Conservation (phyloP, 1,284 basidiomycete genomes). For the Chondrostereum purpureum region DNA sequence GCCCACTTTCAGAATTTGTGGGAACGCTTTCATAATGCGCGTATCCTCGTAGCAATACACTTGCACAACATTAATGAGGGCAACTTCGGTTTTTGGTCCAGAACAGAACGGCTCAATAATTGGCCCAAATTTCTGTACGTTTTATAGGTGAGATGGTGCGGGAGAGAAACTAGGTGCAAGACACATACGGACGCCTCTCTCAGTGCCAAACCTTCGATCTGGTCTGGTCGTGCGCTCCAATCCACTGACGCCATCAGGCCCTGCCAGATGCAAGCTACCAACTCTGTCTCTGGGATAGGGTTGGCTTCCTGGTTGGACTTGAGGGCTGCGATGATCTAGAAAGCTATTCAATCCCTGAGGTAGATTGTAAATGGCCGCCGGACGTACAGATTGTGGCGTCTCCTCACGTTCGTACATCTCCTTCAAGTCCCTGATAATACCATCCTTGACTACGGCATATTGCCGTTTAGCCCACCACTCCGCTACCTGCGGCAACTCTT, state of each 20-base stretch:
- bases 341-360: conserved; percentile 6
- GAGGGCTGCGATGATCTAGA: conserved; percentile 70
- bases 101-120: conserved; percentile 86
- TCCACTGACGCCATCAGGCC: conserved; percentile 84
- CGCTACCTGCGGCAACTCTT: conserved; percentile 69
- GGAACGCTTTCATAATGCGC: conserved; percentile 88
- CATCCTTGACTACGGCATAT: conserved; percentile 66
- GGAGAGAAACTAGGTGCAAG: conserved; percentile 8
- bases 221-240: conserved; percentile 83
- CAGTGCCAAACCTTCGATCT: conserved; percentile 79
- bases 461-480: conserved; percentile 93
- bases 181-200: conserved; percentile 79
- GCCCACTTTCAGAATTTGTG: conserved; percentile 82
- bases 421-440: conserved; percentile 56
- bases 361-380: conserved; percentile 4
- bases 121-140: conserved; percentile 66
- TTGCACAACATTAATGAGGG: conserved; percentile 90
- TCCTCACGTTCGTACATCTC: conserved; percentile 57
- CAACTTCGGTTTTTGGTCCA: conserved; percentile 84
- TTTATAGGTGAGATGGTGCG: conserved; percentile 5
- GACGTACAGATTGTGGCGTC: conserved; percentile 52
- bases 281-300: conserved; percentile 75
- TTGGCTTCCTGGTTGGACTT: conserved; percentile 62
- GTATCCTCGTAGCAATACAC: conserved; percentile 94
- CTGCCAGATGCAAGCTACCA: conserved; percentile 87